Conservation (phyloP, 2,329 filamentous ascomycete species). For the Onygena corvina region DNA sequence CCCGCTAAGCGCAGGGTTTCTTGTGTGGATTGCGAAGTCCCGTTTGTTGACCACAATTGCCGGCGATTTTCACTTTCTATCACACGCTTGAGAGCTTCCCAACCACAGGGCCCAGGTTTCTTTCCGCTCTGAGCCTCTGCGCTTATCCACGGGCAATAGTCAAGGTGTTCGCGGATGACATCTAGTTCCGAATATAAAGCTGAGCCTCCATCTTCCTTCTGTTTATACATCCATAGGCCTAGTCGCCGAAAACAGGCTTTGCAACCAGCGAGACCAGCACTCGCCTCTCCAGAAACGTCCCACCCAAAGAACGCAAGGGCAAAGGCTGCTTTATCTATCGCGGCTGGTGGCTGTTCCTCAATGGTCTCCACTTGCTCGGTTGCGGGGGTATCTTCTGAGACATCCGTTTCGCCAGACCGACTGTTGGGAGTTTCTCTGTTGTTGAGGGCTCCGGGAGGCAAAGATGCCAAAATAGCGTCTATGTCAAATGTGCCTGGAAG, state of each 20-base stretch:
- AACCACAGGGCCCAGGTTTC: constrained; percentile 29
- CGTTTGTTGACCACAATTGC: constrained; percentile 21
- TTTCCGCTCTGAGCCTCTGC: constrained; percentile 46
- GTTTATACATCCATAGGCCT: constrained; percentile 87
- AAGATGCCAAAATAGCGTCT: constrained; percentile 10
- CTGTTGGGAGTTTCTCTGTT: background rate
- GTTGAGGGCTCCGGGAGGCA: background rate
- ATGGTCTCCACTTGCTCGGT: background rate
- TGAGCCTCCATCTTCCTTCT: constrained; percentile 47
- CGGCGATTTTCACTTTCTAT: constrained; percentile 31
- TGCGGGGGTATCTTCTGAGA: background rate
- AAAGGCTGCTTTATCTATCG: constrained; percentile 51
- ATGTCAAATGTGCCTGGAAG: constrained; percentile 26
- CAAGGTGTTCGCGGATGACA: constrained; percentile 59
- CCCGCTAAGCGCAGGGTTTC: constrained; percentile 19
- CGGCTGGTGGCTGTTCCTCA: constrained; percentile 15
- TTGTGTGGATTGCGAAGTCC: constrained; percentile 22
- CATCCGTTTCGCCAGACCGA: background rate
- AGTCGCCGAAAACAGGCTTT: constrained; percentile 76
- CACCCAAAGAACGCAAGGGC: constrained; percentile 62
- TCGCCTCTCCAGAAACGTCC: constrained; percentile 46
- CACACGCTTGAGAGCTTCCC: constrained; percentile 35
- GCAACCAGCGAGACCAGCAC: constrained; percentile 59
- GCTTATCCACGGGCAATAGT: constrained; percentile 74
- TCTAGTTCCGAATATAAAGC: constrained; percentile 45